Base-by-base conservation (phyloP, 192 early-diverging fungal genomes). In the Endogone sp. region DNA sequence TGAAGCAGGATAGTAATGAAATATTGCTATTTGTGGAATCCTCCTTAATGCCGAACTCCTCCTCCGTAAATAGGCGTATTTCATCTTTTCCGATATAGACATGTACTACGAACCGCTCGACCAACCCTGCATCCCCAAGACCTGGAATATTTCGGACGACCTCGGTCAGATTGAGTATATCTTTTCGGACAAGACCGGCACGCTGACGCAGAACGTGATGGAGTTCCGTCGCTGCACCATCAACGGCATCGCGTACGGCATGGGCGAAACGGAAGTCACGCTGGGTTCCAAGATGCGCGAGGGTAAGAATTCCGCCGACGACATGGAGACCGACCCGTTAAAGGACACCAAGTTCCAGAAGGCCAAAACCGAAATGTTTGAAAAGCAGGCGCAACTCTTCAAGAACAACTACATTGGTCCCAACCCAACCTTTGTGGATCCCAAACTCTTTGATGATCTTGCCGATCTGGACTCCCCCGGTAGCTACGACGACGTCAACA, bases 181-280 rank as follows among this genome's bases (percentile, higher is more conserved):
- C 13, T 98, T 99, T 71, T 93, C 92, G 25, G 97, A 99, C 80
- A 99, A 99, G 64, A 99, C 97, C 0, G 96, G 97, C 8, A 99
- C 97, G 2, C 76, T 99, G 54, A 99, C 97, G 0, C 91, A 93
- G 70, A 99, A 99, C 72, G 88, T 95, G 8, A 99, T 99, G 97
- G 92, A 93, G 77, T 96, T 95, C 68, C 89, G 91, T 58, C 91
- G 92, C 73, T 96, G 95, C 77, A 90, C 92, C 0, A 94, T 95
- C 60, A 88, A 88, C 29, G 97, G 95, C 20, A 79, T 88, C 20
- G 79, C 91, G 11, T 97, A 96, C 71, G 95, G 95, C 60, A 60
- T 81, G 28, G 87, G 85, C 25, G 79, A 85, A 29, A 86, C 86
- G 0, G 87, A 86, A 56, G 37, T 1, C 37, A 16, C 9, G 37